Conservation (phyloP, 208 protist species). For the Wallacemonas sp. region DNA sequence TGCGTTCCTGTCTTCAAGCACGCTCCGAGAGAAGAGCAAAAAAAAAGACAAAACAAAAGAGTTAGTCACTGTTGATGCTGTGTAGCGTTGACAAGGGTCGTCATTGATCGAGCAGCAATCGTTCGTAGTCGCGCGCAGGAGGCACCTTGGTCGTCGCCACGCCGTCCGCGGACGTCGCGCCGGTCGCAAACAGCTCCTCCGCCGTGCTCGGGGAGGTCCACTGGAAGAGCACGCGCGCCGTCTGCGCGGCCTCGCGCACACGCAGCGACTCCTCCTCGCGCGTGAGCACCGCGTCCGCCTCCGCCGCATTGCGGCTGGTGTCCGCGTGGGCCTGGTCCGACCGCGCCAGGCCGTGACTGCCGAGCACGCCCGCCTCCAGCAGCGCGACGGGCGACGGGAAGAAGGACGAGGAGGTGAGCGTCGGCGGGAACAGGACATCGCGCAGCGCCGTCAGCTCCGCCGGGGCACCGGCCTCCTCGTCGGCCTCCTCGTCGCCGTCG, state of each 20-base stretch:
- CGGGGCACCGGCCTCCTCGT: too few relatives aligned
- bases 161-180: conserved; percentile 22
- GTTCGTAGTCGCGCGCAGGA: conserved; percentile 72
- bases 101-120: conserved; percentile 44
- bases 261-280: not conserved
- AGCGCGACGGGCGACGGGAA: conserved; percentile 9
- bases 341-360: not conserved
- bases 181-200: conserved; percentile 62
- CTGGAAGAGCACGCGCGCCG: conserved; percentile 28
- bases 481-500: conserved; percentile 15
- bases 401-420: conserved; percentile 8
- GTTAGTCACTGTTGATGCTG: too few relatives aligned
- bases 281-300: not conserved
- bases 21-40: too few relatives aligned
- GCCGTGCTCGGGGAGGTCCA: conserved; percentile 33
- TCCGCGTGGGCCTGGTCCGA: not conserved
- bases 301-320: not conserved
- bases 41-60: too few relatives aligned
- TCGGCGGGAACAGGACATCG: not conserved
- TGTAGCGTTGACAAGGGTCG: too few relatives aligned
- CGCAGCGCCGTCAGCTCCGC: conserved; percentile 5
- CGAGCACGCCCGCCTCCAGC: conserved; percentile 5
- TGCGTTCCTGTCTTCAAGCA: too few relatives aligned
- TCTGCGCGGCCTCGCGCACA: conserved; percentile 3
- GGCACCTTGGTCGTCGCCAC: conserved; percentile 41